Base-by-base conservation (phyloP, 345 rosid species). In the Hevea brasiliensis region DNA sequence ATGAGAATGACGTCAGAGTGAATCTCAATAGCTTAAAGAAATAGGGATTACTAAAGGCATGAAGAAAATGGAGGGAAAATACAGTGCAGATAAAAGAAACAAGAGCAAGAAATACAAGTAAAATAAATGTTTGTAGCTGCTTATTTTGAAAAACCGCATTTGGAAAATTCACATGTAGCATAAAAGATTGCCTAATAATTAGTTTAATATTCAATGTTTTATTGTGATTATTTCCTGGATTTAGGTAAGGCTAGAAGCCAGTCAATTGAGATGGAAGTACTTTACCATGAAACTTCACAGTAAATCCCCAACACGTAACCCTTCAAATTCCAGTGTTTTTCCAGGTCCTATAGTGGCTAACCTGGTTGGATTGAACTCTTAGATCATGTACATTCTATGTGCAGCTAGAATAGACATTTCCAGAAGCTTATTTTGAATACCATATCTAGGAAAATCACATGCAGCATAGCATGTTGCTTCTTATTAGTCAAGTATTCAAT, bases 1-100 rank as follows among this genome's bases (percentile, higher is more conserved):
- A 74, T 47, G 42, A 62, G 70, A 72, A 72, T 45, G 15, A 61
- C 14, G 13, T 3, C 70, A 76, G 58, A 37, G 4, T 1, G 60
- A 53, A 66, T 65, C 70, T 21, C 51, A 15, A 6, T 15, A 41
- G 48, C n/a, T 69, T 60, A 54, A 13, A 3, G 20, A 32, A 56
- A 57, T 42, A n/a, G n/a, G n/a, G n/a, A n/a, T n/a, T n/a, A n/a
- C n/a, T n/a, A n/a, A n/a, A n/a, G n/a, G 37, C 37, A 32, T 32
- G 37, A 1, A 2, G 37, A 32, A 32, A 32, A 32, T 32, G 37
- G 37, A 32, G 37, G 37, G 37, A 32, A 32, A 32, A 20, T 1
- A 61, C 26, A 58, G 20, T 56, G 23, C 18, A 17, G 4, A 41
- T 14, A 6, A n/a, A 68, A 21, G 61, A 53, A n/a, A 20, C 44